These are phyloP conservation scores for Batkoa obscura DNA, from an alignment of 371 early-diverging fungal species.

Conservation along the genomic window DNA sequence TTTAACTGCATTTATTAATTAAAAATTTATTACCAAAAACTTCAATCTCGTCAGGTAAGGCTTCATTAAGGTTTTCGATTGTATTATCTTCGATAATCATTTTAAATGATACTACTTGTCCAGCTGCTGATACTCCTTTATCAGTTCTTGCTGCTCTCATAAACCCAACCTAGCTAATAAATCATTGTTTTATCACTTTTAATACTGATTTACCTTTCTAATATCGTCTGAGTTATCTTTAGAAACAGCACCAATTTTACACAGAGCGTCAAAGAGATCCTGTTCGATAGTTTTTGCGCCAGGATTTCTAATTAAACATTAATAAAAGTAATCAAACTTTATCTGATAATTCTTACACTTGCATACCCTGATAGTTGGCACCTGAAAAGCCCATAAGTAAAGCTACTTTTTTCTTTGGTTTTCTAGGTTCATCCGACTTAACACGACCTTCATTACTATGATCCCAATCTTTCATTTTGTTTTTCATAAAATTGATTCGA, in stretches of 20 bases:
- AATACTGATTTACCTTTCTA: slow-evolving; percentile 67
- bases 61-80: slow-evolving; percentile 49
- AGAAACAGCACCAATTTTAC: slow-evolving; percentile 52
- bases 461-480: background rate
- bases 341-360: slow-evolving; percentile 29
- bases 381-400: slow-evolving; percentile 83
- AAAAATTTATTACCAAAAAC: slow-evolving; percentile 47
- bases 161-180: slow-evolving; percentile 17
- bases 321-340: background rate
- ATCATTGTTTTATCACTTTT: background rate
- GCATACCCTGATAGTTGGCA: slow-evolving; percentile 92
- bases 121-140: slow-evolving; percentile 98
- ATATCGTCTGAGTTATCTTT: slow-evolving; percentile 50
- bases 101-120: slow-evolving; percentile 85
- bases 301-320: slow-evolving; percentile 27
- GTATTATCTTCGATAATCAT: slow-evolving; percentile 54
- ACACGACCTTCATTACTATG: background rate
- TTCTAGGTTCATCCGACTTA: slow-evolving; percentile 13
- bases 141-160: slow-evolving; percentile 94
- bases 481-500: background rate
- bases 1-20: background rate
- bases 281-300: slow-evolving; percentile 56
- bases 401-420: slow-evolving; percentile 77
- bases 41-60: slow-evolving; percentile 60
- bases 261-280: slow-evolving; percentile 56